Base-by-base conservation (phyloP, 164 flowering plant genomes). In the Litsea cubeba region DNA sequence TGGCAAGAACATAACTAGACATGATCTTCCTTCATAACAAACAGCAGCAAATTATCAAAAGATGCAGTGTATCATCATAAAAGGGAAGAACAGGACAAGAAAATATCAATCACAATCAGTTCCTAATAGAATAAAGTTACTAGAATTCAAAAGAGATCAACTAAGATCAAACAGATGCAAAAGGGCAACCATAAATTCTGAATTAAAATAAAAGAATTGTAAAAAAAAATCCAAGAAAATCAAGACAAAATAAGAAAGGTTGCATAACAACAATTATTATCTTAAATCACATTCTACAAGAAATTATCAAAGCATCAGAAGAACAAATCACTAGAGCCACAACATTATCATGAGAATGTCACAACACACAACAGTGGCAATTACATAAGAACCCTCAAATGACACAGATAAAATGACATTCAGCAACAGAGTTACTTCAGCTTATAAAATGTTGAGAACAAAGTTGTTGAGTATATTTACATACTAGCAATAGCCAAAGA, bases 381-480 rank as follows among this genome's bases (percentile, higher is more conserved):
- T 54, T 3, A 54, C 17, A 54, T 54, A 15, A 20, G 60, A 20
- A 54, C 12, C 60, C n/a, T 54, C 60, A 54, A 54, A 54, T 54
- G n/a, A 54, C n/a, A 20, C 6, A 23, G 49, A 73, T 18, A 71
- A 23, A 40, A 15, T 40, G 70, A 65, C 23, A 65, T 3, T 54
- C 60, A 54, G n/a, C 60, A 54, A 15, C 60, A 54, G n/a, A 40
- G 46, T 40, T 40, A 40, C 11, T 40, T 7, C 46, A 40, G 10
- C 46, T 40, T 7, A 8, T 40, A 40, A 26, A 24, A 67, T 40
- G 3, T 64, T 68, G 62, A 63, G 75, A 23, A 12, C 23, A 75
- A 35, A 69, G 23, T 28, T 15, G 23, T 28, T 15, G 25, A 62
- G 60, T 15, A 22, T 71, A 72, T 77, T 72, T 81, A 76, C 78